Base-by-base conservation (phyloP, 495 filamentous ascomycete genomes). In the Penicillium subrubescens region DNA sequence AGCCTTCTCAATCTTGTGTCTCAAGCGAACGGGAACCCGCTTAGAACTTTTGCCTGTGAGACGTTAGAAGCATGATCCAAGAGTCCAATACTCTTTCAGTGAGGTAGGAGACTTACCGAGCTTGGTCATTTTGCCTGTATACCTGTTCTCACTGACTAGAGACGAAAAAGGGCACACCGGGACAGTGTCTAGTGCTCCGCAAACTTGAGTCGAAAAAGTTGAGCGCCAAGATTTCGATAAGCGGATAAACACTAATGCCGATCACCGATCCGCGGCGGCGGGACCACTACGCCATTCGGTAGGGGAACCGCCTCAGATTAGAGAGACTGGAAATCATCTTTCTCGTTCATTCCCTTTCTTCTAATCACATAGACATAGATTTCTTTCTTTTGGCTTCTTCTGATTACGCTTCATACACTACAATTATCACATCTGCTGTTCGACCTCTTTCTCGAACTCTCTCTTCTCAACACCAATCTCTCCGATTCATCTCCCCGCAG, bases 1-100 rank as follows among this genome's bases (percentile, higher is more conserved):
- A 25, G 92, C 90, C 79, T 99, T 98, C 72, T 97, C 87, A 79
- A 98, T 99, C 80, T 96, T 97, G 81, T 97, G 90, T 60, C 95
- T 87, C 63, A 98, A 81, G 33, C 95, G 91, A 67, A 93, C 90
- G 55, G 96, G 88, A 58, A 84, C 86, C 77, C 95, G 90, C 85
- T 99, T 99, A 48, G 96, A 98, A 79, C 89, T 91, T 68, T 93
- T 95, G 77, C 97, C 93, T 97, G 64, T 21, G 64, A 34, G 17
- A 51, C 66, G 35, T 69, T 55, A 70, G 37, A 60, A 66, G 59
- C 62, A 60, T 52, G 27, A 31, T 39, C 23, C 21, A 12, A 25
- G 7, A 44, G 53, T 55, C 17, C 23, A 8, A 34, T 11, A 53
- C 31, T 58, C 12, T 52, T 63, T 59, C 12, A 62, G 19, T 10